Evolutionary conservation across 495 filamentous ascomycete genomes (phyloP).

Genomic region (Collariella sp.): DNA sequence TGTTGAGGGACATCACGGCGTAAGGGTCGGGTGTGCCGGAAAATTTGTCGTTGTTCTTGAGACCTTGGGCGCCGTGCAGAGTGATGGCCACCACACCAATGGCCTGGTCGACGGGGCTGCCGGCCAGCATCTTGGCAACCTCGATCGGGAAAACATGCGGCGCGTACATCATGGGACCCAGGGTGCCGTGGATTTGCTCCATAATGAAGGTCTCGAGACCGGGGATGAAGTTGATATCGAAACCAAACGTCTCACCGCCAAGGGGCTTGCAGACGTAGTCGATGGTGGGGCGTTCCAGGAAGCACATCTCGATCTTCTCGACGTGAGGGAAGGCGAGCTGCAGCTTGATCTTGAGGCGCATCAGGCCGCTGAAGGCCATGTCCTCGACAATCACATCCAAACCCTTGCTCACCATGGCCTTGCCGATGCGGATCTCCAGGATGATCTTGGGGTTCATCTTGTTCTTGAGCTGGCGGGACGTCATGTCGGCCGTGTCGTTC

Average conservation of each 20-base stretch:
- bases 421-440: slow-evolving; percentile 85
- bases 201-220: slow-evolving; percentile 88
- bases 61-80: slow-evolving; percentile 77
- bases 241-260: slow-evolving; percentile 87
- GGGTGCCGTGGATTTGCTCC: slow-evolving; percentile 87
- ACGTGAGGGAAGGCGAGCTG: slow-evolving; percentile 94
- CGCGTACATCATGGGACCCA: slow-evolving; percentile 93
- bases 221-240: slow-evolving; percentile 98
- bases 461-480: slow-evolving; percentile 77
- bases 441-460: slow-evolving; percentile 97
- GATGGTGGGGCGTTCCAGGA: slow-evolving; percentile 62
- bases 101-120: slow-evolving; percentile 85
- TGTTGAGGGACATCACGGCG: slow-evolving; percentile 76
- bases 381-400: slow-evolving; percentile 97
- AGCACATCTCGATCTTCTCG: slow-evolving; percentile 84
- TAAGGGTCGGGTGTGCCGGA: slow-evolving; percentile 92
- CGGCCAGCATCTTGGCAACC: slow-evolving; percentile 97
- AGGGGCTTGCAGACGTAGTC: slow-evolving; percentile 98
- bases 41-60: slow-evolving; percentile 94
- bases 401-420: slow-evolving; percentile 90
- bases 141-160: slow-evolving; percentile 98
- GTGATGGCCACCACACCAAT: slow-evolving; percentile 91
- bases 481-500: slow-evolving; percentile 88
- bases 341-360: slow-evolving; percentile 96
- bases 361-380: slow-evolving; percentile 87